Percentiles rank a stretch among this genome's conserved stretches.
These are phyloP conservation scores for Geotrichum carabidarum DNA, from an alignment of 1,139 yeast species.

Conservation along the genomic window DNA sequence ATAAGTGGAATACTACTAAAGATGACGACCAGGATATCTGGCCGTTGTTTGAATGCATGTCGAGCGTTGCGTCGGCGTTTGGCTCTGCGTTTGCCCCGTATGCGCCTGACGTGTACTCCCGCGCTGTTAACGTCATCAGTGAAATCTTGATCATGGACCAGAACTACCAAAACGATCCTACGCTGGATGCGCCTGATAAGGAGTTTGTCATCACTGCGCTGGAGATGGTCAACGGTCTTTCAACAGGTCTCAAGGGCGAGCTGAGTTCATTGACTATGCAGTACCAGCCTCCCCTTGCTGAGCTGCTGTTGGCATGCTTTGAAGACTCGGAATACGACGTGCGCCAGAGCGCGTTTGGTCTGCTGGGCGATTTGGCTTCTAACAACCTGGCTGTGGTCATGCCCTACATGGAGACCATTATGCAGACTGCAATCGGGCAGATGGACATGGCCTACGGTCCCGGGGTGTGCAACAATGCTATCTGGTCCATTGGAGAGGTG, in stretches of 20 bases:
- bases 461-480: constrained; percentile 82
- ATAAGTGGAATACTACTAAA: constrained; percentile 65
- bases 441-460: constrained; percentile 50
- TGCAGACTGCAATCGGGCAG: constrained; percentile 53
- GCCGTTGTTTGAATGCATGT: constrained; percentile 90
- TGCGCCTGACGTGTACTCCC: constrained; percentile 80
- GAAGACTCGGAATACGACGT: constrained; percentile 79
- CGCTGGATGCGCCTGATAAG: constrained; percentile 73
- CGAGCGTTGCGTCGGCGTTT: constrained; percentile 81
- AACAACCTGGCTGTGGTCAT: constrained; percentile 49
- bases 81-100: constrained; percentile 83
- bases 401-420: constrained; percentile 54
- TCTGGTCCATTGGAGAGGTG: constrained; percentile 91
- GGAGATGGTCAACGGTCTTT: constrained; percentile 84
- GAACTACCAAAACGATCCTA: constrained; percentile 53
- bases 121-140: constrained; percentile 66
- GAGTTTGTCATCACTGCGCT: constrained; percentile 85
- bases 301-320: constrained; percentile 62
- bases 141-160: constrained; percentile 65
- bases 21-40: constrained; percentile 82
- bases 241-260: constrained; percentile 76
- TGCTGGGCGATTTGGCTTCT: constrained; percentile 81
- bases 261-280: constrained; percentile 51
- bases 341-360: constrained; percentile 85
- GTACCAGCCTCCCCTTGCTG: constrained; percentile 48